Conservation (phyloP, 352 stramenopile species). For the Pythium phragmitis region DNA sequence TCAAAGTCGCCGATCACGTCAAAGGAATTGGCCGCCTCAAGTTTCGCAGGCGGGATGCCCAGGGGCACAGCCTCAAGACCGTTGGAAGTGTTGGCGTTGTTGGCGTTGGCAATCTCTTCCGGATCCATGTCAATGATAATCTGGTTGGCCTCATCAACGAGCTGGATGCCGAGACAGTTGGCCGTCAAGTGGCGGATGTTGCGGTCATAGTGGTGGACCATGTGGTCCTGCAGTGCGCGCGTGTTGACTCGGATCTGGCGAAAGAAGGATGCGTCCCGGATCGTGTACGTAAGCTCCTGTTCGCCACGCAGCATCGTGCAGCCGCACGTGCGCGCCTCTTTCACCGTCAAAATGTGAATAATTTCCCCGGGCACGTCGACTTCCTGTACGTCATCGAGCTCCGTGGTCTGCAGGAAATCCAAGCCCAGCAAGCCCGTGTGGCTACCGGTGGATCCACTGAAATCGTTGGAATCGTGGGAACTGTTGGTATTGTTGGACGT, state of each 20-base stretch:
- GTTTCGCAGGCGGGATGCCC: neutral
- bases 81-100: neutral
- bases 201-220: conserved; percentile 84
- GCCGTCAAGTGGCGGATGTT: conserved; percentile 58
- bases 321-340: conserved; percentile 51
- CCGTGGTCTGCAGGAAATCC: conserved; percentile 35
- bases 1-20: conserved; percentile 23
- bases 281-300: conserved; percentile 69
- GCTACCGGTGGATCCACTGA: neutral
- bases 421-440: conserved; percentile 28
- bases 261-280: conserved; percentile 67
- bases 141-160: conserved; percentile 8
- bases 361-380: conserved; percentile 73
- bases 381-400: conserved; percentile 49
- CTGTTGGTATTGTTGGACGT: neutral
- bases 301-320: conserved; percentile 67
- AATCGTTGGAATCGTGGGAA: neutral
- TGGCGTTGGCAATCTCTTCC: conserved; percentile 4
- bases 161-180: conserved; percentile 48
- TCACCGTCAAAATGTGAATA: conserved; percentile 63
- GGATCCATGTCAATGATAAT: conserved; percentile 22
- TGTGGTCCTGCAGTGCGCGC: conserved; percentile 65
- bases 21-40: conserved; percentile 4
- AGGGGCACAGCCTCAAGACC: neutral
- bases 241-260: conserved; percentile 65